These are phyloP conservation scores for Phlebiopsis gigantea DNA, from an alignment of 768 basidiomycete species.

Conservation along the genomic window DNA sequence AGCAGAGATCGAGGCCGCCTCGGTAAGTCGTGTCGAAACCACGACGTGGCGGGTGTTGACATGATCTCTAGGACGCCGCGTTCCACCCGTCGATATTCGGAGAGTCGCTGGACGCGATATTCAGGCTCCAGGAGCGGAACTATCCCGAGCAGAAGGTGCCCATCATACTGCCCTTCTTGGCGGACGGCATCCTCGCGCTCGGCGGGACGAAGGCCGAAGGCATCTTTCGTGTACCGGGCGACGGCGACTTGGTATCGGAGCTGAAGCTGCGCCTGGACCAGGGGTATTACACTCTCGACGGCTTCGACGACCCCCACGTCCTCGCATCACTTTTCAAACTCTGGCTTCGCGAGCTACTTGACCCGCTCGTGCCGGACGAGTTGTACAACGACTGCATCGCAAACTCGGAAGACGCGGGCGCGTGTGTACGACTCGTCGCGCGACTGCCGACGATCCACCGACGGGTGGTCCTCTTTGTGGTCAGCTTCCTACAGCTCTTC, in stretches of 20 bases:
- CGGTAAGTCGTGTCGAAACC: constrained; percentile 38
- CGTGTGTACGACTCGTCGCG: constrained; percentile 69
- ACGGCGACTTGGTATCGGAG: constrained; percentile 81
- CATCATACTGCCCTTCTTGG: constrained; percentile 90
- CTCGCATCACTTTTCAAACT: constrained; percentile 87
- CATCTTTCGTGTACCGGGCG: constrained; percentile 91
- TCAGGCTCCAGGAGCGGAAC: constrained; percentile 78
- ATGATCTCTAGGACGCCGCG: constrained; percentile 66
- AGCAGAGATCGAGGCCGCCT: constrained; percentile 89
- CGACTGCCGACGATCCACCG: constrained; percentile 82
- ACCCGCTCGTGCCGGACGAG: constrained; percentile 88
- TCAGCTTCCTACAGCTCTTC: constrained; percentile 91
- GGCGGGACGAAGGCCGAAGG: constrained; percentile 85
- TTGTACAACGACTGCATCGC: constrained; percentile 88
- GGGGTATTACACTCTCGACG: constrained; percentile 86
- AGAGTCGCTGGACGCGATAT: constrained; percentile 80
- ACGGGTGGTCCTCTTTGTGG: constrained; percentile 79
- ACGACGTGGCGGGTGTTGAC: neutral
- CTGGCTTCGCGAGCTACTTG: constrained; percentile 88
- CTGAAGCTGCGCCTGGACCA: constrained; percentile 87
- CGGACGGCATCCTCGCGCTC: constrained; percentile 85
- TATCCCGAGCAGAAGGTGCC: constrained; percentile 84
- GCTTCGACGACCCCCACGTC: constrained; percentile 87
- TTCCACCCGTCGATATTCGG: constrained; percentile 95
- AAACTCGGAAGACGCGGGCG: constrained; percentile 56